These are phyloP conservation scores for Paradendryphiella salina DNA, from an alignment of 2,329 filamentous ascomycete species.

Conservation along the genomic window DNA sequence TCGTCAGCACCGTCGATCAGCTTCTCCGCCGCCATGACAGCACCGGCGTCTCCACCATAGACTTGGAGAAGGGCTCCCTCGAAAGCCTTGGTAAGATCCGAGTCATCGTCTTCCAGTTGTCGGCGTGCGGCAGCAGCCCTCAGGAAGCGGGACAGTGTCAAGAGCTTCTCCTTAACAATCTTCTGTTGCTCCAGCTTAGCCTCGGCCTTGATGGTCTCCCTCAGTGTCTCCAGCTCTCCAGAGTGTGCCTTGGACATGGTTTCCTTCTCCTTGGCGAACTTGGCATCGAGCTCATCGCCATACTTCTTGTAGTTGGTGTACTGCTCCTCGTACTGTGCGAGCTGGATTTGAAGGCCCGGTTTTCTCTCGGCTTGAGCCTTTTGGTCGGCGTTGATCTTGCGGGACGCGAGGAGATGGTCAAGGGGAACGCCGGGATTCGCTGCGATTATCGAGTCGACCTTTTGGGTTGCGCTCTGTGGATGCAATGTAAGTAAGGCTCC, in stretches of 20 bases:
- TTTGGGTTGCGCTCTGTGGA: slow-evolving; percentile 67
- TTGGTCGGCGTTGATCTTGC: slow-evolving; percentile 80
- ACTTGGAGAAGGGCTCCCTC: slow-evolving; percentile 78
- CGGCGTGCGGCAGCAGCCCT: slow-evolving; percentile 75
- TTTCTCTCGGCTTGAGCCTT: slow-evolving; percentile 78
- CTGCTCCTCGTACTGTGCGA: slow-evolving; percentile 73
- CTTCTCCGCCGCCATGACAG: slow-evolving; percentile 75
- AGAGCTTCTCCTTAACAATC: slow-evolving; percentile 62
- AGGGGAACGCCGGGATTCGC: slow-evolving; percentile 72
- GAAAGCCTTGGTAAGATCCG: slow-evolving; percentile 77
- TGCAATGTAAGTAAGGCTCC: slow-evolving; percentile 24
- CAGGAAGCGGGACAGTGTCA: slow-evolving; percentile 77
- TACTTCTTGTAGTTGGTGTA: slow-evolving; percentile 74
- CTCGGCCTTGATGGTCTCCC: slow-evolving; percentile 60
- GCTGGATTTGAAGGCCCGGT: slow-evolving; percentile 68
- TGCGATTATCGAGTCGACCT: slow-evolving; percentile 69
- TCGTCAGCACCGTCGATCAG: slow-evolving; percentile 74
- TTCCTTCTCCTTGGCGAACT: slow-evolving; percentile 61
- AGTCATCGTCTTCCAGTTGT: slow-evolving; percentile 69
- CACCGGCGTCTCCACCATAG: slow-evolving; percentile 75
- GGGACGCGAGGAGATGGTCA: slow-evolving; percentile 70
- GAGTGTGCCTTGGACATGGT: slow-evolving; percentile 59
- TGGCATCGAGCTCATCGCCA: slow-evolving; percentile 69
- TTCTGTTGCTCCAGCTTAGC: slow-evolving; percentile 53
- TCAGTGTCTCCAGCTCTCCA: slow-evolving; percentile 59